Percentiles rank a stretch among this genome's conserved stretches.
Conservation (phyloP, 179 eudicot genomes). For the Heliamphora pulchella region DNA sequence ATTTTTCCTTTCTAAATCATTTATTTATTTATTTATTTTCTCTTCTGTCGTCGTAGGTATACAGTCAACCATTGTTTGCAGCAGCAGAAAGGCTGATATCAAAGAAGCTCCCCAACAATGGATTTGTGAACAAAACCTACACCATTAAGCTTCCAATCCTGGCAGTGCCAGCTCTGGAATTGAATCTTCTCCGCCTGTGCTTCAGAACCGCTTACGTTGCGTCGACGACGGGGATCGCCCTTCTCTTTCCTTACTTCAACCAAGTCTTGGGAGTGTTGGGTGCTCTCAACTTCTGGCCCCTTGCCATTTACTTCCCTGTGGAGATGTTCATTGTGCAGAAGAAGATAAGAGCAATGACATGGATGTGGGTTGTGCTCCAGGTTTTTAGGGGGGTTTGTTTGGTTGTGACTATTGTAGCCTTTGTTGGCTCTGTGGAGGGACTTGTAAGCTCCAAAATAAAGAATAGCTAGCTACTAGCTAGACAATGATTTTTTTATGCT, state of each 20-base stretch:
- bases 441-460: background rate
- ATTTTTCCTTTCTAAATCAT: background rate
- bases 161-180: background rate
- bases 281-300: background rate
- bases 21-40: background rate
- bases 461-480: too few species aligned
- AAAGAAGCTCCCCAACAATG: background rate
- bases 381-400: background rate
- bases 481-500: background rate
- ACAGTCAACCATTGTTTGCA: conserved; percentile 8
- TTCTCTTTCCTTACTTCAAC: background rate
- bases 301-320: conserved; percentile 1
- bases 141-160: background rate
- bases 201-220: background rate
- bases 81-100: background rate
- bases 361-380: background rate
- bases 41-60: background rate
- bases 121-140: background rate
- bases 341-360: background rate
- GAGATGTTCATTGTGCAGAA: background rate
- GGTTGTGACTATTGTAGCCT: background rate
- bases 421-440: background rate
- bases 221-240: background rate
- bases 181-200: conserved; percentile 5
- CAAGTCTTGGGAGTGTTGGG: background rate